Conservation (phyloP, 345 rosid genomes). For the Hirschfeldia incana region DNA sequence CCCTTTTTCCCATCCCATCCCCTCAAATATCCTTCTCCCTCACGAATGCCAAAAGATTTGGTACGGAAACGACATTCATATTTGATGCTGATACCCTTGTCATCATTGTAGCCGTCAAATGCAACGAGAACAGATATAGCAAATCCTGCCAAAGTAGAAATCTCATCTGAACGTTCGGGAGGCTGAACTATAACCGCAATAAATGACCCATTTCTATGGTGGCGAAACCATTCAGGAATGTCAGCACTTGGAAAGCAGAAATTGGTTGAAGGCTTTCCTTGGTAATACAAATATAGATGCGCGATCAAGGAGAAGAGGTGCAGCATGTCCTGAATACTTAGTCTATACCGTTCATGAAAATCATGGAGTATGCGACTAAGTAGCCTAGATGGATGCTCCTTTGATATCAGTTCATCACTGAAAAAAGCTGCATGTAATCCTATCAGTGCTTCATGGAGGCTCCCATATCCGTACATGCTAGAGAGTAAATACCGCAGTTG, state of each 20-base stretch:
- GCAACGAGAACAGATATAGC: conserved; percentile 18
- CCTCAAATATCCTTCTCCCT: conserved; percentile 10
- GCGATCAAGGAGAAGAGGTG: conserved; percentile 16
- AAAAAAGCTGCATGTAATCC: conserved; percentile 10
- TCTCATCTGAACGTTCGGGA: background rate
- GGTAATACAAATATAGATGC: conserved; percentile 18
- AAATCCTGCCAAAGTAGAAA: conserved; percentile 20
- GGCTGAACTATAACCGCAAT: background rate
- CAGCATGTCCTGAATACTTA: conserved; percentile 2
- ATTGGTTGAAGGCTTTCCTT: conserved; percentile 24
- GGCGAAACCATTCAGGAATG: conserved; percentile 21
- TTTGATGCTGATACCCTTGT: conserved; percentile 15
- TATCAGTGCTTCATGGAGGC: conserved; percentile 15
- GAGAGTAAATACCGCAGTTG: conserved; percentile 13
- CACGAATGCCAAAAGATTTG: background rate
- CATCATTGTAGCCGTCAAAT: conserved; percentile 10
- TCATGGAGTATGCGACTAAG: conserved; percentile 21
- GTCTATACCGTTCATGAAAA: conserved; percentile 3
- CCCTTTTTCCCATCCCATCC: conserved; percentile 20
- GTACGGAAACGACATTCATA: conserved; percentile 5
- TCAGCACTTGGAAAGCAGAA: conserved; percentile 10
- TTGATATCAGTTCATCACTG: conserved; percentile 1
- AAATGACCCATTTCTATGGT: conserved; percentile 11
- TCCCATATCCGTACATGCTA: conserved; percentile 15
- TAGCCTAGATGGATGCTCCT: conserved; percentile 4